Base-by-base conservation (phyloP, 805 yeast genomes). In the Scheffersomyces lignosus region DNA sequence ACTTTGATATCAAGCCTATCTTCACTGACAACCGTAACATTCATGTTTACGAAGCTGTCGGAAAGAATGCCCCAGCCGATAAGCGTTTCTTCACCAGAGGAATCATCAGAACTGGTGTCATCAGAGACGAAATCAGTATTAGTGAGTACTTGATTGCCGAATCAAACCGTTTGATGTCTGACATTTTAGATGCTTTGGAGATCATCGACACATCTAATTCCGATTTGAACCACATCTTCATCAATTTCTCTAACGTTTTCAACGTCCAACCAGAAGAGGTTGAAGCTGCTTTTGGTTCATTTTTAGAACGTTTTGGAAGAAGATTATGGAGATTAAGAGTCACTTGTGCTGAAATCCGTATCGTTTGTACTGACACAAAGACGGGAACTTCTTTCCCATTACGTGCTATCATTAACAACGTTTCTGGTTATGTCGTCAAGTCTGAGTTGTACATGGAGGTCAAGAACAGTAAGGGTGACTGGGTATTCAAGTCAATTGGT, bases 71-170 rank as follows among this genome's bases (percentile, higher is more conserved):
- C 14, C 80, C 95, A 18, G 78, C 89, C 49, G 99, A 93, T 67
- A 89, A 86, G 75, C 78, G 99, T 63, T 93, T 81, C 73, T 93
- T 95, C 67, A 90, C 96, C 14, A 82, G 99, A 70, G 98, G 98
- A 70, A 87, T 93, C 46, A 88, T 93, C 40, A 81, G 99, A 63
- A 95, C 99, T 23, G 98, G 97, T 41, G 82, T 90, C 40, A 85
- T 93, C 51, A 81, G 93, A 54, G 96, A 88, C 56, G 97, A 91
- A 54, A 84, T 93, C 44, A 80, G 95, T 34, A 89, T 93, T 32
- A 84, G 91, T 52, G 96, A 91, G 62, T 93, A 93, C 55, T 77
- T 93, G 63, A 91, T 90, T 48, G 89, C 97, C 10, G 99, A 93
- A 70, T 95, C 97, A 15, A 90, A 93, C 65, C 78, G 97, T 57